Base-by-base conservation (phyloP, 306 rosid species). In the Castanea sativa region DNA sequence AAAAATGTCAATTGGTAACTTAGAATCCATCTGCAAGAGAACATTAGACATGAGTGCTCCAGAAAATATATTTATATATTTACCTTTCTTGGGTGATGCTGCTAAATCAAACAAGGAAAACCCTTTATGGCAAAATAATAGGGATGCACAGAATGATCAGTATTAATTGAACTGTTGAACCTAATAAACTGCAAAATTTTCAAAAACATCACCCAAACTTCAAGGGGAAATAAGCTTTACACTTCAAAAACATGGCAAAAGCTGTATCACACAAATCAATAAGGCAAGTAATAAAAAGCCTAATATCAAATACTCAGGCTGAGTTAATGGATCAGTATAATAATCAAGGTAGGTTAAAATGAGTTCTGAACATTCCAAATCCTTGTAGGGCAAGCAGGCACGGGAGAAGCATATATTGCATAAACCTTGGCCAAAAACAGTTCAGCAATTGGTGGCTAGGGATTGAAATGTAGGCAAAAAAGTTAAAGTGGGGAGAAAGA, bases 21-120 rank as follows among this genome's bases (percentile, higher is more conserved):
- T 94, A 49, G 97, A 85, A 86, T 94, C 99, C 99, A 94, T 94
- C 99, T 92, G 76, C 84, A 78, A 38, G 73, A 80, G 49, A 59
- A 72, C 58, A 27, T 13, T 73, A 76, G 32, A 59, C 79, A 78
- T 63, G 55, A 84, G 72, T 69, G 13, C 6, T 41, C 51, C 52
- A 71, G 51, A 76, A 65, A 20, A 43, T 56, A 72, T 4, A 53
- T 38, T 6, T 38, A 38, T 1, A 38, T 38, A n/a, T 2, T 23
- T 21, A 2, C 38, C 71, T 18, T 11, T 43, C 2, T 51, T 71
- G 16, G 33, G 29, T 73, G 33, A 19, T 41, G 27, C 18, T 38
- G 18, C n/a, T 6, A 55, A 19, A 55, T 67, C 1, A 18, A 11
- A 57, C 21, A 69, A 68, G 18, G 76, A 25, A 27, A 58, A 9